Conservation (phyloP, 352 stramenopile genomes). For the Phytophthora vignae region DNA sequence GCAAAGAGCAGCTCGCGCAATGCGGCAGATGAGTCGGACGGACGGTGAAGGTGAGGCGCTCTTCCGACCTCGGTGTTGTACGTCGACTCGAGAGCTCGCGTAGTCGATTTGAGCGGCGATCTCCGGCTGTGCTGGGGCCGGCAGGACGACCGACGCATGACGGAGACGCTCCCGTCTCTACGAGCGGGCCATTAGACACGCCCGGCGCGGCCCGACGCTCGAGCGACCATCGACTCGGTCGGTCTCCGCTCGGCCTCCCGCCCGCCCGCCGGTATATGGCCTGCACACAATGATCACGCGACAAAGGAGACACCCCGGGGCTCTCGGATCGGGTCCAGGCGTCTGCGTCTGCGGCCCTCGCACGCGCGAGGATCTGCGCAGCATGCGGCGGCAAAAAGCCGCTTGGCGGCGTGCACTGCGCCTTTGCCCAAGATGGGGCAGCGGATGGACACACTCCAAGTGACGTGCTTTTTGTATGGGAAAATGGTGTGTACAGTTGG, state of each 20-base stretch:
- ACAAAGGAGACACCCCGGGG: neutral
- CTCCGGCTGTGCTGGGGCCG: slow-evolving; percentile 4
- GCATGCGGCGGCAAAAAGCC: neutral
- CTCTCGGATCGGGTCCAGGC: neutral
- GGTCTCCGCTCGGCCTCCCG: neutral
- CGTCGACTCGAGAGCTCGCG: slow-evolving; percentile 9
- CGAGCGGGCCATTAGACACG: slow-evolving; percentile 30
- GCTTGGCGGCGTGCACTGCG: neutral
- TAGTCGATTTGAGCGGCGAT: slow-evolving; percentile 24
- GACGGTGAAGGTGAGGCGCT: neutral
- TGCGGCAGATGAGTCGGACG: slow-evolving; percentile 14
- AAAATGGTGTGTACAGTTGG: slow-evolving; percentile 20
- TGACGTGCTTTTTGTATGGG: slow-evolving; percentile 20
- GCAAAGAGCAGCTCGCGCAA: too few relatives aligned
- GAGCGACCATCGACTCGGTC: slow-evolving; percentile 15
- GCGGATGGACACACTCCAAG: slow-evolving; percentile 6
- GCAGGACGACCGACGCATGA: slow-evolving; percentile 11
- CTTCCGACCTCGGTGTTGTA: slow-evolving; percentile 20
- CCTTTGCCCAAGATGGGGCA: slow-evolving; percentile 13
- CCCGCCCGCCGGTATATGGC: neutral
- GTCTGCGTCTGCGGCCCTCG: too few relatives aligned
- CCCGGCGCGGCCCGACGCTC: slow-evolving; percentile 12
- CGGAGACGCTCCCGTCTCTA: slow-evolving; percentile 15
- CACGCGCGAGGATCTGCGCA: neutral
- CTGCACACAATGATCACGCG: too few relatives aligned